A percentile compares a stretch with the other conserved stretches of the same genome.
phyloP scores from a whole-genome alignment of 768 basidiomycete species.

The Hirschioporus abietinus region DNA sequence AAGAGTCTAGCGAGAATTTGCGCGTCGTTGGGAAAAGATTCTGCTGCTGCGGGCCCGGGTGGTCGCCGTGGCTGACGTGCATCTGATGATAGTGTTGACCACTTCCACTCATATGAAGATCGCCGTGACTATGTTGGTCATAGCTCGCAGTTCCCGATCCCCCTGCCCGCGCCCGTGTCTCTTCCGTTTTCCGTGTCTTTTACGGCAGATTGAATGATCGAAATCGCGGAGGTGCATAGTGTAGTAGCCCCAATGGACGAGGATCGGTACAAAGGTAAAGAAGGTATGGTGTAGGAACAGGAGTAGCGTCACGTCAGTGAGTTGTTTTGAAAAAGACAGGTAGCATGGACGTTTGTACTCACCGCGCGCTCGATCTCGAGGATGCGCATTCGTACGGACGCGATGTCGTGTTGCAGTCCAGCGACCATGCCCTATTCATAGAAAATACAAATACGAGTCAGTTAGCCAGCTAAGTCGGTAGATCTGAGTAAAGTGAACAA shows the following conservation, averaged over 20 bases:
- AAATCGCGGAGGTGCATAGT: background rate
- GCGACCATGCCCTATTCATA: slow-evolving; percentile 64
- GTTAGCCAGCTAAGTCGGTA: background rate
- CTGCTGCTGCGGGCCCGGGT: background rate
- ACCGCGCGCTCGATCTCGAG: slow-evolving; percentile 69
- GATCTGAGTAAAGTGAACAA: background rate
- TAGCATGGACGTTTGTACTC: slow-evolving; percentile 20
- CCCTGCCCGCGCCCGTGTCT: background rate
- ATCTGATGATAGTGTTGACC: background rate
- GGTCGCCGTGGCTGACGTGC: background rate
- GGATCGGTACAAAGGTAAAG: no score
- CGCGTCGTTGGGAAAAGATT: background rate
- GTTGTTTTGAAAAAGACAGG: background rate
- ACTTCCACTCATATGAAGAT: background rate
- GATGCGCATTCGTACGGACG: slow-evolving; percentile 53
- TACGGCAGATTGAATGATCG: background rate
- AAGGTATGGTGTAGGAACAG: background rate
- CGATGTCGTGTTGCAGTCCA: slow-evolving; percentile 61
- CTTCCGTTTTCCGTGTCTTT: slow-evolving; percentile 16
- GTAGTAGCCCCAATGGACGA: no score
- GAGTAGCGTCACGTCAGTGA: background rate
- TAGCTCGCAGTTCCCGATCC: background rate
- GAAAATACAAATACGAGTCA: background rate
- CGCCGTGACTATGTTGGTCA: background rate
- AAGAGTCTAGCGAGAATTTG: background rate